These are phyloP conservation scores for Davidsoniella virescens DNA, from an alignment of 2,329 filamentous ascomycete species.

Conservation along the genomic window DNA sequence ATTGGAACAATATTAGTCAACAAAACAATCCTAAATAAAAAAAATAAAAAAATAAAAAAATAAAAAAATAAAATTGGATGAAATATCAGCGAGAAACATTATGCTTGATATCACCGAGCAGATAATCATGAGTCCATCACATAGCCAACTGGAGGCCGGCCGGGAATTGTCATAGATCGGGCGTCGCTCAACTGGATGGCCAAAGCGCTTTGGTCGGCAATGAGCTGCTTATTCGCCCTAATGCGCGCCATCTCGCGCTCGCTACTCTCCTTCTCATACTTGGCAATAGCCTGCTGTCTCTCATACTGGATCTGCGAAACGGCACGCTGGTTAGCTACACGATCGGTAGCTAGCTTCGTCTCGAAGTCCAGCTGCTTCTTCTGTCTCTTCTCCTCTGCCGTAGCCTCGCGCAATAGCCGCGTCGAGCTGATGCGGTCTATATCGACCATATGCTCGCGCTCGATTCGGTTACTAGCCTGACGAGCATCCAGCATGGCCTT, in stretches of 20 bases:
- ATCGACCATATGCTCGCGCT: conserved; percentile 7
- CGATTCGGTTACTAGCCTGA: conserved; percentile 20
- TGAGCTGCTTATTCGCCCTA: conserved; percentile 35
- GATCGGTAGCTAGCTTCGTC: conserved; percentile 27
- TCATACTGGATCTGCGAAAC: conserved; percentile 33
- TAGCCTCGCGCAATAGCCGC: conserved; percentile 25
- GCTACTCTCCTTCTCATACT: conserved; percentile 30
- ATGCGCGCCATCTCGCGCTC: conserved; percentile 28
- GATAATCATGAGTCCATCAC: conserved; percentile 20
- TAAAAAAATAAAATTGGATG: no score
- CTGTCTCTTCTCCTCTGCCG: conserved; percentile 28
- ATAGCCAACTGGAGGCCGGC: conserved; percentile 37
- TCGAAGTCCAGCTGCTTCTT: conserved; percentile 33
- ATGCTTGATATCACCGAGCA: background rate
- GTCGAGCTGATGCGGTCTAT: conserved; percentile 11
- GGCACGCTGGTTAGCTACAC: conserved; percentile 31
- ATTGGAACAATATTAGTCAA: no score
- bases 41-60: background rate
- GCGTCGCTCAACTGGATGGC: conserved; percentile 29
- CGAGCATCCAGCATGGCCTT: conserved; percentile 19
- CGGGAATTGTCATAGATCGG: conserved; percentile 14
- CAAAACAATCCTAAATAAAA: background rate
- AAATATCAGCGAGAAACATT: background rate
- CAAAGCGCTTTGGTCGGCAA: conserved; percentile 29
- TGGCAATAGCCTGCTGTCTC: conserved; percentile 31